Base-by-base conservation (phyloP, 2,329 filamentous ascomycete genomes). In the Fusarium dimerum region DNA sequence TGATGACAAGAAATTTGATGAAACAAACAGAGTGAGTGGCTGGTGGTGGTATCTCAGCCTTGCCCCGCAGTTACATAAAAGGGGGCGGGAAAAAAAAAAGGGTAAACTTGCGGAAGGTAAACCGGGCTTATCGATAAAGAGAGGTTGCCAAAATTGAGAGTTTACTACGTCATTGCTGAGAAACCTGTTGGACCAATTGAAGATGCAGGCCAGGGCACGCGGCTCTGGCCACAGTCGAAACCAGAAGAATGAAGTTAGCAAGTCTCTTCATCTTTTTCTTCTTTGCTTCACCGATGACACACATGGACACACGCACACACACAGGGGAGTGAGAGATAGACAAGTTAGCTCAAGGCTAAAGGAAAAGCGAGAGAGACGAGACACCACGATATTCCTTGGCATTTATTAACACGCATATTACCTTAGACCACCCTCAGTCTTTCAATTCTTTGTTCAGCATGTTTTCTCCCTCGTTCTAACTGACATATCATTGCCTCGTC, bases 141-240 rank as follows among this genome's bases (percentile, higher is more conserved):
- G 4, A 4, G 4, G 20, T 26, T 26, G 4, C 20, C 20, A 32
- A n/a, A 29, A 11, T 1, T n/a, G 26, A 26, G 29, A 36, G 43
- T 20, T 2, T 20, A 2, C 13, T 17, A 64, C 61, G 62, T 64
- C 62, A 64, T 42, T 3, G 8, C 36, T 15, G 17, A 29, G 47
- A 55, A 64, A 56, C 54, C 40, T 62, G 26, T 12, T 52, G 48
- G 45, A 39, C 63, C 63, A 65, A 65, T 65, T 48, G 50, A 39
- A 49, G 45, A 40, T 32, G 15, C 9, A 47, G 55, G 43, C 51
- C 43, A 5, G n/a, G 47, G 39, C 62, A 65, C 62, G 59, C 48
- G 55, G 44, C 43, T 48, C 10, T 40, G 36, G 42, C 52, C 40
- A 30, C 46, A 26, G 7, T 26, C 20, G 20, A 26, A 26, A 7